Conservation (phyloP, 148 eudicot genomes). For the Persicaria maculosa region DNA sequence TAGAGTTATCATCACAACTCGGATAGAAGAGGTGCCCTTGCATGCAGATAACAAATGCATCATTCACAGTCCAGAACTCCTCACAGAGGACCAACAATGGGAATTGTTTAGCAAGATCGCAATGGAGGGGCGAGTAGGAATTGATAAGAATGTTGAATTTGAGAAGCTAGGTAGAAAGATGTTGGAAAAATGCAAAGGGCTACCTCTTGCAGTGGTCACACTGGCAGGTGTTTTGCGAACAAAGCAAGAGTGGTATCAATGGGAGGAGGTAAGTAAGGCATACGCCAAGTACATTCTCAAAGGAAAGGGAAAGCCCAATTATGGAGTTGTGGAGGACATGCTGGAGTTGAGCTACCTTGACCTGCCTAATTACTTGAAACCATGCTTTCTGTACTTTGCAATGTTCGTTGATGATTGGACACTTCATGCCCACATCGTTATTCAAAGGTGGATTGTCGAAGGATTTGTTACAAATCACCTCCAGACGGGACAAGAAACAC, state of each 20-base stretch:
- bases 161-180: conserved; percentile 3
- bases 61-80: conserved; percentile 11
- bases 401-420: too few relatives aligned
- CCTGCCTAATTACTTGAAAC: neutral
- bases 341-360: conserved; percentile 7
- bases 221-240: neutral
- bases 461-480: too few relatives aligned
- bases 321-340: neutral
- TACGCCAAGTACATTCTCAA: neutral
- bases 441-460: too few relatives aligned
- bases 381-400: conserved; percentile 3
- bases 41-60: neutral
- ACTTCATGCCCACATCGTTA: too few relatives aligned
- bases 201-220: neutral
- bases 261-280: neutral
- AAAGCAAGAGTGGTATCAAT: neutral
- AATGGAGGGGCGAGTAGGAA: neutral
- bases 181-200: neutral
- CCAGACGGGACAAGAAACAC: too few relatives aligned
- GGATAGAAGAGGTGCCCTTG: conserved; percentile 4
- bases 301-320: neutral
- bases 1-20: conserved; percentile 25
- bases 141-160: neutral
- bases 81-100: conserved; percentile 19
- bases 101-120: conserved; percentile 14